phyloP scores from a whole-genome alignment of 495 filamentous ascomycete species.

The Tuber borchii region DNA sequence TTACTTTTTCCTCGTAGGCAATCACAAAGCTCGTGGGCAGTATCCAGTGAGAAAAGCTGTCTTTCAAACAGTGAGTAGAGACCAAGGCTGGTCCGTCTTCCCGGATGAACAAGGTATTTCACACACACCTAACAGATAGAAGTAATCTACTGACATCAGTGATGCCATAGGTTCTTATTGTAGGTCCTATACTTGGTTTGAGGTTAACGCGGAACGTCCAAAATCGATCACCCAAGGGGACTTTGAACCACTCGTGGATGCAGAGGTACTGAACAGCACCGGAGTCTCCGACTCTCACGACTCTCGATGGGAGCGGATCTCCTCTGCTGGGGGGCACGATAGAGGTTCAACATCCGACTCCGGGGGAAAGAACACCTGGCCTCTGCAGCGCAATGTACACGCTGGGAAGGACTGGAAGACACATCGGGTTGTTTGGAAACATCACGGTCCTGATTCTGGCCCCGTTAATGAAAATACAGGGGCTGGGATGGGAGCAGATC shows the following conservation, averaged over 20 bases:
- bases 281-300: neutral
- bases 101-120: slow-evolving; percentile 10
- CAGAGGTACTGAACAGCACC: neutral
- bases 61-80: slow-evolving; percentile 58
- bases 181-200: slow-evolving; percentile 22
- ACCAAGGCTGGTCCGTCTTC: slow-evolving; percentile 58
- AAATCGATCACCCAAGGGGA: slow-evolving; percentile 8
- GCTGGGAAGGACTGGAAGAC: neutral
- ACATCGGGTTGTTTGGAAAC: slow-evolving; percentile 19
- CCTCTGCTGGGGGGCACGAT: neutral
- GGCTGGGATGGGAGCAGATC: slow-evolving; percentile 11
- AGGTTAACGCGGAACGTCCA: slow-evolving; percentile 22
- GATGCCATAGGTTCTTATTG: slow-evolving; percentile 14
- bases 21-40: slow-evolving; percentile 10
- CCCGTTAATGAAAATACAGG: neutral
- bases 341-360: neutral
- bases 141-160: neutral
- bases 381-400: slow-evolving; percentile 20
- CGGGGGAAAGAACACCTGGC: slow-evolving; percentile 7
- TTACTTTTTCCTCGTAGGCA: neutral
- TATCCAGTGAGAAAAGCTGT: slow-evolving; percentile 53
- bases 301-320: slow-evolving; percentile 11
- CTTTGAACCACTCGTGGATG: neutral
- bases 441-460: neutral
- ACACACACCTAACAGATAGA: neutral